Evolutionary conservation across 495 filamentous ascomycete genomes (phyloP).

Genomic region (Cercophora samala): DNA sequence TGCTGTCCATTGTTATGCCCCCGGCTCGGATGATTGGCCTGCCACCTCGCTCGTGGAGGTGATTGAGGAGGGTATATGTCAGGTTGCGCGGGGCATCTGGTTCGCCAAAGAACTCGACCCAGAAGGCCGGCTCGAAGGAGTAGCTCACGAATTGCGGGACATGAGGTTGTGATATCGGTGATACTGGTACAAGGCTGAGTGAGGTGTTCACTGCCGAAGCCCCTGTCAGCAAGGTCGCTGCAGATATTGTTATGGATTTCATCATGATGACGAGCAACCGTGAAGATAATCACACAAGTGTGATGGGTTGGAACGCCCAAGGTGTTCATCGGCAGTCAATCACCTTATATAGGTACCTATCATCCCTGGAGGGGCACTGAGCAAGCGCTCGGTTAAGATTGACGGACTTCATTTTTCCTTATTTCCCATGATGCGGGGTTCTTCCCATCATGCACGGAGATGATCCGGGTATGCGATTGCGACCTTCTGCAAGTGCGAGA

Average conservation of each 20-base stretch:
- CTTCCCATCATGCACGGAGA: not conserved
- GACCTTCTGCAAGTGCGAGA: not conserved
- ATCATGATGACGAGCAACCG: not conserved
- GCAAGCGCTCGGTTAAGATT: not conserved
- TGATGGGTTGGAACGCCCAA: not conserved
- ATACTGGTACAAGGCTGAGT: conserved; percentile 8
- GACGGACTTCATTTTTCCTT: not conserved
- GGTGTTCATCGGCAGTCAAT: too few relatives aligned
- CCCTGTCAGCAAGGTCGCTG: not conserved
- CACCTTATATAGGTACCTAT: not conserved
- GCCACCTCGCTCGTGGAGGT: conserved; percentile 23
- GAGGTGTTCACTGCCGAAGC: not conserved
- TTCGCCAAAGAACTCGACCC: conserved; percentile 30
- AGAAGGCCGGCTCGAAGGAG: conserved; percentile 28
- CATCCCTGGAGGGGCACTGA: not conserved
- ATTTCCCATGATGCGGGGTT: not conserved
- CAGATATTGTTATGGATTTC: not conserved
- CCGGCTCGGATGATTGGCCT: conserved; percentile 25
- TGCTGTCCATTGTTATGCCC: conserved; percentile 29
- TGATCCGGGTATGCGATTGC: not conserved
- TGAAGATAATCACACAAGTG: not conserved
- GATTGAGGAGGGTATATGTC: conserved; percentile 23
- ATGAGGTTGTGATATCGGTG: conserved; percentile 24
- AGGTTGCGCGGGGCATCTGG: conserved; percentile 20
- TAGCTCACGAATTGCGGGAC: conserved; percentile 25